A percentile compares a stretch with the other conserved stretches of the same genome.
phyloP scores from a whole-genome alignment of 2,329 filamentous ascomycete species.

The Didymella arachidicola region DNA sequence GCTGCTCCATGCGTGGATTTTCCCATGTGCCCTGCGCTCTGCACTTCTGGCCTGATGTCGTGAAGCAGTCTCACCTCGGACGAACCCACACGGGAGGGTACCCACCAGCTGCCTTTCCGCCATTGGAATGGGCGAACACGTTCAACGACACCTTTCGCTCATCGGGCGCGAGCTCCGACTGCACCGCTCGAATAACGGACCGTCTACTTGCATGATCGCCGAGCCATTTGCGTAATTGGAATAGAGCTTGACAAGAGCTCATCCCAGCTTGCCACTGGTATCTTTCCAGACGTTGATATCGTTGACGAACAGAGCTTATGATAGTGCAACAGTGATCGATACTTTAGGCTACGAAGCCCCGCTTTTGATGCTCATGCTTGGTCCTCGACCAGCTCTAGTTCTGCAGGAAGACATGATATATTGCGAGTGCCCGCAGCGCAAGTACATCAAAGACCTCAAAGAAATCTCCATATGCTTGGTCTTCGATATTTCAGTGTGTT shows the following conservation, averaged over 20 bases:
- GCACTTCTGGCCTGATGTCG: not conserved
- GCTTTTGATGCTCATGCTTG: conserved; percentile 22
- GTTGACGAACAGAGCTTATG: not conserved
- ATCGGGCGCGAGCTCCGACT: not conserved
- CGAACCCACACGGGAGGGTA: not conserved
- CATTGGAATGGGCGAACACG: not conserved
- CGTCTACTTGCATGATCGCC: conserved; percentile 21
- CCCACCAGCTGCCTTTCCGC: not conserved
- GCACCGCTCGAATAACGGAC: not conserved
- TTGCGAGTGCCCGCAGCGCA: conserved; percentile 10
- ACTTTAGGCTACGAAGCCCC: conserved; percentile 15
- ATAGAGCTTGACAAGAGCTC: conserved; percentile 1
- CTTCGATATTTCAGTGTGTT: conserved; percentile 31
- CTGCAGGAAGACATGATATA: conserved; percentile 16
- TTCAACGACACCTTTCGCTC: not conserved
- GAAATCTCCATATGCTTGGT: conserved; percentile 32
- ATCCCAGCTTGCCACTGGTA: conserved; percentile 12
- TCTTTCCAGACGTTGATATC: conserved; percentile 5
- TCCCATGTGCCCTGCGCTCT: not conserved
- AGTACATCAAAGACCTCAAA: conserved; percentile 4
- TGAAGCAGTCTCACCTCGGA: not conserved
- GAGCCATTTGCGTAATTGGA: conserved; percentile 10
- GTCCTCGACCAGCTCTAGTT: conserved; percentile 15
- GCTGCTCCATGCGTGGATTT: not conserved
- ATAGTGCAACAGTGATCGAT: conserved; percentile 21